Evolutionary conservation across 768 basidiomycete species (phyloP).

Genomic region (Pleurotus pulmonarius): DNA sequence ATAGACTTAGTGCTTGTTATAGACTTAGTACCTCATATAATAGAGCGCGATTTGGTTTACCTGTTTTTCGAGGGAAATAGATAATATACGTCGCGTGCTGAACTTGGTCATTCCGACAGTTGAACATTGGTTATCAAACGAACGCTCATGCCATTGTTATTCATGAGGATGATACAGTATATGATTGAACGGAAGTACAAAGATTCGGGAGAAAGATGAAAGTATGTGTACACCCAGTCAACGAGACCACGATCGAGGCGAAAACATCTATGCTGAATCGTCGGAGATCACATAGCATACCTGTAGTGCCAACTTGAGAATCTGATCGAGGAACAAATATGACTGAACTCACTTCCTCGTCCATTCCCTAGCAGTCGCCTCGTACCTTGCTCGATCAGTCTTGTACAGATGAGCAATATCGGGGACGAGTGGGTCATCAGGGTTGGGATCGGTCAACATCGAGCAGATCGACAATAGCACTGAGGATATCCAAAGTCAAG

Average conservation of each 20-base stretch:
- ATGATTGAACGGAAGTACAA: conserved; percentile 3
- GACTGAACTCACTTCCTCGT: conserved; percentile 83
- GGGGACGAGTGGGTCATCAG: conserved; percentile 97
- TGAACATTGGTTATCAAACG: background rate
- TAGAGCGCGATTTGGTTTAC: no score
- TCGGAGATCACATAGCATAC: conserved; percentile 31
- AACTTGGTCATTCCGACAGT: no score
- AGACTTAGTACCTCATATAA: no score
- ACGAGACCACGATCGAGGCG: background rate
- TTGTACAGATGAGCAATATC: conserved; percentile 99
- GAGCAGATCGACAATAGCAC: conserved; percentile 98
- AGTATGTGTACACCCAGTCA: conserved; percentile 1
- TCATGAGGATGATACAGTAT: conserved; percentile 4
- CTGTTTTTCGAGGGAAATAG: no score
- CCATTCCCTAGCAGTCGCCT: conserved; percentile 98
- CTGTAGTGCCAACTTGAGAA: conserved; percentile 19
- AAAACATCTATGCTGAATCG: background rate
- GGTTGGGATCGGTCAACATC: conserved; percentile 99
- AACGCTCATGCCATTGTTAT: conserved; percentile 1
- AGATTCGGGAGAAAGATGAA: conserved; percentile 7
- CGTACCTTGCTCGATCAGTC: conserved; percentile 96
- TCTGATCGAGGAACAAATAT: conserved; percentile 1
- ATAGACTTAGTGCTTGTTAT: no score
- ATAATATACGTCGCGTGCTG: no score
- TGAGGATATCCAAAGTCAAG: conserved; percentile 23